Evolutionary conservation across 1,284 basidiomycete species (phyloP).

Genomic region (Stygiomarasmius scandens): DNA sequence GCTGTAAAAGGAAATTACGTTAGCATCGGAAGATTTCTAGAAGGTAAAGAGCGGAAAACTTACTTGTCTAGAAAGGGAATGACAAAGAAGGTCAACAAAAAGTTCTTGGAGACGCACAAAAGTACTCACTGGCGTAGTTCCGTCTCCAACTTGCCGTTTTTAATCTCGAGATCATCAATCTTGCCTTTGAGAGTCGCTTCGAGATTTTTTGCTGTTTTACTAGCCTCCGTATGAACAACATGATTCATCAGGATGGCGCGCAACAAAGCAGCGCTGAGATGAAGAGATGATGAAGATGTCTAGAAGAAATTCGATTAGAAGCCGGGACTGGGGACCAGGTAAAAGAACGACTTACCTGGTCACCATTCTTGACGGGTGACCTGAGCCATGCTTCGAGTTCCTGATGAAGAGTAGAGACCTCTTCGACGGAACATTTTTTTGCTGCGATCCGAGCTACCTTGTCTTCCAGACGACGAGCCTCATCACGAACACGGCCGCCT

Average conservation of each 20-base stretch:
- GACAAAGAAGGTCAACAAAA: constrained; percentile 17
- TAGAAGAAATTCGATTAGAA: constrained; percentile 32
- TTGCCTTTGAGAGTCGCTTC: constrained; percentile 63
- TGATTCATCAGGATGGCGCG: constrained; percentile 82
- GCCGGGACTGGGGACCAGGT: neutral
- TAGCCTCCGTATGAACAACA: constrained; percentile 72
- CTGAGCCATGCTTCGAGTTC: constrained; percentile 75
- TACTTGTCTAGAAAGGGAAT: constrained; percentile 50
- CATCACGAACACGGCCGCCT: constrained; percentile 46
- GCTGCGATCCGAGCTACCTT: constrained; percentile 75
- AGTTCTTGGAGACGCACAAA: constrained; percentile 20
- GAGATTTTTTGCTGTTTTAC: constrained; percentile 59
- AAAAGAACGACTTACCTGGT: constrained; percentile 49
- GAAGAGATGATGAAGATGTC: constrained; percentile 59
- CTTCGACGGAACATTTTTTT: constrained; percentile 85
- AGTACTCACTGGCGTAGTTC: constrained; percentile 62
- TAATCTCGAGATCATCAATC: constrained; percentile 63
- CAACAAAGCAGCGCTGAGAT: constrained; percentile 67
- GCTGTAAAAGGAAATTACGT: constrained; percentile 41
- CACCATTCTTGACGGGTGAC: constrained; percentile 56
- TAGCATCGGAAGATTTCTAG: constrained; percentile 20
- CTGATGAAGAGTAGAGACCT: constrained; percentile 71
- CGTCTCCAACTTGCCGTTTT: constrained; percentile 60
- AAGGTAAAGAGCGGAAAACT: constrained; percentile 34
- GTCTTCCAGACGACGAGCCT: constrained; percentile 70